These are phyloP conservation scores for Dinochytrium kinnereticum DNA, from an alignment of 371 early-diverging fungal species.

Conservation along the genomic window DNA sequence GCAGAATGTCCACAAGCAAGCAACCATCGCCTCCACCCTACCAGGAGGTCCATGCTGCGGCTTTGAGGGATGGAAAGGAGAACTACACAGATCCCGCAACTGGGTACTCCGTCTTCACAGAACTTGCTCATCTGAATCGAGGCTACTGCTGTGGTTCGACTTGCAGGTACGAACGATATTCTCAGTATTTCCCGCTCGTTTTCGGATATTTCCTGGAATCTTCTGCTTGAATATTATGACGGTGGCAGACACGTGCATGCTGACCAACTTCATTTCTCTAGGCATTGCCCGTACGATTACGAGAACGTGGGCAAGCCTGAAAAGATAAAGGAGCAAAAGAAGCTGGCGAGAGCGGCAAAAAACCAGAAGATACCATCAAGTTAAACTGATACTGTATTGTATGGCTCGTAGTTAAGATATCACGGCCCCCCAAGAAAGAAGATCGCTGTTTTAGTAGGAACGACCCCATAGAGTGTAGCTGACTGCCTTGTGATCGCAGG, in stretches of 20 bases:
- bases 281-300: constrained; percentile 59
- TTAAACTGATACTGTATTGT: neutral
- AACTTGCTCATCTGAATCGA: constrained; percentile 51
- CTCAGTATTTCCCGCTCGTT: neutral
- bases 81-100: constrained; percentile 56
- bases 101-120: constrained; percentile 62
- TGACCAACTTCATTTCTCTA: too few species aligned
- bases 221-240: too few species aligned
- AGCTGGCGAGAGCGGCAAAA: neutral
- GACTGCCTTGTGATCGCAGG: constrained; percentile 57
- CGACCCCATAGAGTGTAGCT: constrained; percentile 22
- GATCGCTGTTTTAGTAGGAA: constrained; percentile 7
- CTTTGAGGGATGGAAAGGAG: neutral
- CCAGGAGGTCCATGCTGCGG: neutral
- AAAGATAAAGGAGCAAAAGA: constrained; percentile 47
- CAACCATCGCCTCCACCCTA: too few species aligned
- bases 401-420: neutral
- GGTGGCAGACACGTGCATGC: too few species aligned
- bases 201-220: neutral
- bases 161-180: constrained; percentile 21
- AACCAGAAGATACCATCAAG: neutral
- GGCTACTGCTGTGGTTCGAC: constrained; percentile 62
- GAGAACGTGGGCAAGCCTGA: constrained; percentile 60
- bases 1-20: too few species aligned
- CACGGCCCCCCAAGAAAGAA: neutral